Percentiles rank a stretch among this genome's conserved stretches.
phyloP scores from a whole-genome alignment of 176 grass and related monocot genomes.

The Phyllostachys edulis region DNA sequence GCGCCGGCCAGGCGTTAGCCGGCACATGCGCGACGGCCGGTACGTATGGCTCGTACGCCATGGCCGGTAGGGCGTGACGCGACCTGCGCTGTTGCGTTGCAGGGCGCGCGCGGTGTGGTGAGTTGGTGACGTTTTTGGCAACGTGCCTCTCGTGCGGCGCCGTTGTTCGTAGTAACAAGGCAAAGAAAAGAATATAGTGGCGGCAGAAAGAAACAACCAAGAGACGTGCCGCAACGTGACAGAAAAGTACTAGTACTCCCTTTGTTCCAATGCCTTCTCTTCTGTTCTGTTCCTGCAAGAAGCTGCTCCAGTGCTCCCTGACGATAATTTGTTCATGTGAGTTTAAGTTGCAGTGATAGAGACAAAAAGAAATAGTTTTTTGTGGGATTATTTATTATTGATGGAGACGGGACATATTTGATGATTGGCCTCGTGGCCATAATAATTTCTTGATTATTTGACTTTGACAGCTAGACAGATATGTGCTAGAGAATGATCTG shows the following conservation, averaged over 20 bases:
- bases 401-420: neutral
- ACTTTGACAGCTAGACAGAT: neutral
- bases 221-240: neutral
- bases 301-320: neutral
- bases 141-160: neutral
- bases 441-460: neutral
- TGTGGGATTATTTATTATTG: neutral
- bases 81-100: neutral
- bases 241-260: neutral
- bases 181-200: neutral
- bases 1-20: too few relatives aligned
- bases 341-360: neutral
- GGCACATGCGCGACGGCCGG: neutral
- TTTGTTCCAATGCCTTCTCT: neutral
- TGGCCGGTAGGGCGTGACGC: constrained; percentile 30
- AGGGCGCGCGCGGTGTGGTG: neutral
- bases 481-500: neutral
- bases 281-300: neutral
- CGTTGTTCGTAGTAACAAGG: neutral
- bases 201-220: neutral
- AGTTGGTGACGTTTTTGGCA: neutral
- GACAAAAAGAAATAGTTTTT: neutral
- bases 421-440: neutral
- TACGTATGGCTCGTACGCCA: constrained; percentile 23
- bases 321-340: neutral